phyloP scores from a whole-genome alignment of 2,329 filamentous ascomycete genomes.

The Neodidymelliopsis sp. region DNA sequence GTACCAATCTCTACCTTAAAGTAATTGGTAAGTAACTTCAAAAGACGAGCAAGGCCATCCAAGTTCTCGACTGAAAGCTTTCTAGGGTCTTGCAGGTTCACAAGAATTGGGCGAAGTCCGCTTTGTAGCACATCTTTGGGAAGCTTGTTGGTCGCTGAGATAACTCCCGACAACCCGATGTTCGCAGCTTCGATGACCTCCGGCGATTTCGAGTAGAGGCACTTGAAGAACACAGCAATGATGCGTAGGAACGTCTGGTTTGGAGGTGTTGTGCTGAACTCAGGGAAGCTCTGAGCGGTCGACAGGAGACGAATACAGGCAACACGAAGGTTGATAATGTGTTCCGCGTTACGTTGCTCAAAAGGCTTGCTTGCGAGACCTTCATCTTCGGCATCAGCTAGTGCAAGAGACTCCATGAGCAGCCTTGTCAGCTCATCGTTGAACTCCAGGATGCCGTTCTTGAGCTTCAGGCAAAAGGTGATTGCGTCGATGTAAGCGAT shows the following conservation, averaged over 20 bases:
- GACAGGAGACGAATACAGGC: conserved; percentile 93
- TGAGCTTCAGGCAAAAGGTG: conserved; percentile 90
- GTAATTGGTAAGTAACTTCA: conserved; percentile 94
- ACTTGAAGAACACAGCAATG: conserved; percentile 97
- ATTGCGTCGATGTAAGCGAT: conserved; percentile 99
- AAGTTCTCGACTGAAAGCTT: conserved; percentile 87
- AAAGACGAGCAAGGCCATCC: conserved; percentile 85
- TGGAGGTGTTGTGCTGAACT: conserved; percentile 80
- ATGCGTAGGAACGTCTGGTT: conserved; percentile 70
- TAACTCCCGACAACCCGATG: conserved; percentile 83
- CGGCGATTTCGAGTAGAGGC: conserved; percentile 88
- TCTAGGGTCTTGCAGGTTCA: conserved; percentile 93
- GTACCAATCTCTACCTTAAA: conserved; percentile 99
- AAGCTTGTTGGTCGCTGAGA: conserved; percentile 87
- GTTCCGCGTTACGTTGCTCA: conserved; percentile 94
- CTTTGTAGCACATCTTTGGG: conserved; percentile 96
- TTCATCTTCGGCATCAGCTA: conserved; percentile 95
- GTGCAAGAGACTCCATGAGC: conserved; percentile 89
- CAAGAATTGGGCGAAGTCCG: conserved; percentile 91
- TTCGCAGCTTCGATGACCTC: conserved; percentile 95
- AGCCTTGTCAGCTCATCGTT: conserved; percentile 90
- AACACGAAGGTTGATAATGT: conserved; percentile 89
- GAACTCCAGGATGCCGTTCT: conserved; percentile 87
- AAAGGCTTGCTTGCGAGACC: conserved; percentile 83
- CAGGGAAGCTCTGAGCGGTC: conserved; percentile 90